phyloP scores from a whole-genome alignment of 2,329 filamentous ascomycete species.

The Tympanopsis confertula region DNA sequence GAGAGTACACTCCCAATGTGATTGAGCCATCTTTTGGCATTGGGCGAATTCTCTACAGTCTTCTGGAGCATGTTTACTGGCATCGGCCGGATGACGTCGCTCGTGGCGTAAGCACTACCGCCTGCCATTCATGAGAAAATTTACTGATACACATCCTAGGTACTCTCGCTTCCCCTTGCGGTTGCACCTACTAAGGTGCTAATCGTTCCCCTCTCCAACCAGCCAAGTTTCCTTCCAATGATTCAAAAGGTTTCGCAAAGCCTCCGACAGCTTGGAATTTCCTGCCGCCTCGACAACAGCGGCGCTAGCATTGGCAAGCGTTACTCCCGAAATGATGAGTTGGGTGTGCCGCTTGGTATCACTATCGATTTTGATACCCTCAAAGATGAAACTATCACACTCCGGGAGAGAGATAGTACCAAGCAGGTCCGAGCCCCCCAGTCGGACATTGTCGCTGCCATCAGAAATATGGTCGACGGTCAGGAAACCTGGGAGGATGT shows the following conservation, averaged over 20 bases:
- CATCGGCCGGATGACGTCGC: conserved; percentile 70
- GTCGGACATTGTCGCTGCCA: conserved; percentile 66
- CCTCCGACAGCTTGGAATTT: conserved; percentile 66
- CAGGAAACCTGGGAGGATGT: conserved; percentile 57
- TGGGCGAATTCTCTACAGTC: conserved; percentile 80
- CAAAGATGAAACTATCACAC: conserved; percentile 74
- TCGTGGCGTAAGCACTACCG: conserved; percentile 56
- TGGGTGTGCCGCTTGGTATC: conserved; percentile 86
- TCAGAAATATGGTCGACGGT: conserved; percentile 43
- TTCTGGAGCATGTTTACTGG: conserved; percentile 96
- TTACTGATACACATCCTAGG: conserved; percentile 21
- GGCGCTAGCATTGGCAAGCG: conserved; percentile 89
- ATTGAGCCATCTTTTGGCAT: conserved; percentile 98
- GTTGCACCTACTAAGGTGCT: conserved; percentile 92
- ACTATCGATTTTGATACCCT: conserved; percentile 94
- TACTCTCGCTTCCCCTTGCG: conserved; percentile 61
- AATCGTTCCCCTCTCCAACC: conserved; percentile 75
- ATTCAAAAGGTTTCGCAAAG: conserved; percentile 62
- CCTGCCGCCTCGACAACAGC: conserved; percentile 79
- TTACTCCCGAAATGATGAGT: conserved; percentile 87
- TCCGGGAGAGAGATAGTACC: conserved; percentile 82
- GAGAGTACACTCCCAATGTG: conserved; percentile 90
- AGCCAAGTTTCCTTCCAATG: conserved; percentile 70
- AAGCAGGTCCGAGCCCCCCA: conserved; percentile 78
- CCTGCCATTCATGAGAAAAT: background rate